Evolutionary conservation across 495 filamentous ascomycete genomes (phyloP).

Genomic region (Talaromyces trachyspermus): DNA sequence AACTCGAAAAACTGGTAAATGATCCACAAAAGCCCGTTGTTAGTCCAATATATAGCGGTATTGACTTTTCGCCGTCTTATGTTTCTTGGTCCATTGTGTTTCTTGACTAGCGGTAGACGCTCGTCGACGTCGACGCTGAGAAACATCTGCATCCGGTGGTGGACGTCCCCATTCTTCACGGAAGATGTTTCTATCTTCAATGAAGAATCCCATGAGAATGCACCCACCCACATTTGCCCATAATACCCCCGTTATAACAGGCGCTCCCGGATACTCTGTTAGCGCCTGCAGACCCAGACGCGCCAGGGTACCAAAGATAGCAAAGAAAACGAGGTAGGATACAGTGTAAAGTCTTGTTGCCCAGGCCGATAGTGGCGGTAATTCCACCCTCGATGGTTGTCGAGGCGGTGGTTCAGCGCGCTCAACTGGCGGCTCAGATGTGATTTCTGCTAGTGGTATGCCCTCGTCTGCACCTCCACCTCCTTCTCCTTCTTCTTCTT

Average conservation of each 20-base stretch:
- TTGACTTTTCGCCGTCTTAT: constrained; percentile 65
- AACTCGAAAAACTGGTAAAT: constrained; percentile 86
- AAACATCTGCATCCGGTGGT: constrained; percentile 4
- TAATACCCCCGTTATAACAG: constrained; percentile 63
- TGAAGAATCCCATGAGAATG: constrained; percentile 77
- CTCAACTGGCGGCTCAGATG: neutral
- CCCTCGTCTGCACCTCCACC: neutral
- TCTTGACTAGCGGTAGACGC: constrained; percentile 13
- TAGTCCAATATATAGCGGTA: constrained; percentile 86
- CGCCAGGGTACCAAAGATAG: constrained; percentile 78
- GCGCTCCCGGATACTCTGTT: constrained; percentile 72
- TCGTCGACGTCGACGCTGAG: neutral
- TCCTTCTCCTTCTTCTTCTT: neutral
- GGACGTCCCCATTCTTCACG: constrained; percentile 52
- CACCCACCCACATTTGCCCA: constrained; percentile 92
- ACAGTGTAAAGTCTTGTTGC: constrained; percentile 70
- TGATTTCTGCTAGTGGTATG: constrained; percentile 6
- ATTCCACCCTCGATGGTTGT: neutral
- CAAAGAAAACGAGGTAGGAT: constrained; percentile 80
- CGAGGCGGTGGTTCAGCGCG: constrained; percentile 1
- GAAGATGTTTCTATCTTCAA: constrained; percentile 74
- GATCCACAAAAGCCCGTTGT: constrained; percentile 92
- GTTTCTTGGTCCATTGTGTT: constrained; percentile 34
- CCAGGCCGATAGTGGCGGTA: constrained; percentile 37
- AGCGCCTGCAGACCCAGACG: constrained; percentile 76